Conservation (phyloP, 306 rosid species). For the Macrotyloma uniflorum region DNA sequence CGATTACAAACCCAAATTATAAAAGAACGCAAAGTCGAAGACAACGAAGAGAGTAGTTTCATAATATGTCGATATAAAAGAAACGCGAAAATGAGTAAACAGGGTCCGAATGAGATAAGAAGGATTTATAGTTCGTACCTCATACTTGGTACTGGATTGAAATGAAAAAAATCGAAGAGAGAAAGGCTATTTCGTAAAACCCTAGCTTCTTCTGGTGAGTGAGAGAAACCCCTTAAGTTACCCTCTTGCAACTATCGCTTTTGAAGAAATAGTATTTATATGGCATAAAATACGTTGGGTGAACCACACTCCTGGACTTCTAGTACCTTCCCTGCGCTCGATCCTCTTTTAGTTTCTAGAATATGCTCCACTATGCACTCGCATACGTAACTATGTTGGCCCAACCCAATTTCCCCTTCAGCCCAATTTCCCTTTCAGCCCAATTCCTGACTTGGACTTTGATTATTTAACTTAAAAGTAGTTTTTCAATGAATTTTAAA, state of each 20-base stretch:
- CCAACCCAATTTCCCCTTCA: neutral
- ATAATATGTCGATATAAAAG: neutral
- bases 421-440: too few relatives aligned
- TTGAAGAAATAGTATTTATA: slow-evolving; percentile 14
- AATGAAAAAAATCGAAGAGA: slow-evolving; percentile 3
- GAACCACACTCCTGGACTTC: slow-evolving; percentile 25
- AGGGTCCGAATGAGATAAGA: neutral
- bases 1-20: neutral
- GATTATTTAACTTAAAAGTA: too few relatives aligned
- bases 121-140: slow-evolving; percentile 34
- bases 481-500: too few relatives aligned
- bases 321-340: slow-evolving; percentile 23
- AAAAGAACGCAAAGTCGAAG: neutral
- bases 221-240: slow-evolving; percentile 27
- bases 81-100: neutral
- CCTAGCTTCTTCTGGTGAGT: slow-evolving; percentile 45
- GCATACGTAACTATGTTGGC: neutral
- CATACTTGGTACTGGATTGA: slow-evolving; percentile 35
- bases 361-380: neutral
- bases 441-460: too few relatives aligned
- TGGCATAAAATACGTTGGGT: neutral
- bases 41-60: neutral
- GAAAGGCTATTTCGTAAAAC: slow-evolving; percentile 40
- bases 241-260: neutral
- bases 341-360: slow-evolving; percentile 9